Percentiles rank a stretch among this genome's conserved stretches.
phyloP scores from a whole-genome alignment of 768 basidiomycete genomes.

The Glaciozyma antarctica region DNA sequence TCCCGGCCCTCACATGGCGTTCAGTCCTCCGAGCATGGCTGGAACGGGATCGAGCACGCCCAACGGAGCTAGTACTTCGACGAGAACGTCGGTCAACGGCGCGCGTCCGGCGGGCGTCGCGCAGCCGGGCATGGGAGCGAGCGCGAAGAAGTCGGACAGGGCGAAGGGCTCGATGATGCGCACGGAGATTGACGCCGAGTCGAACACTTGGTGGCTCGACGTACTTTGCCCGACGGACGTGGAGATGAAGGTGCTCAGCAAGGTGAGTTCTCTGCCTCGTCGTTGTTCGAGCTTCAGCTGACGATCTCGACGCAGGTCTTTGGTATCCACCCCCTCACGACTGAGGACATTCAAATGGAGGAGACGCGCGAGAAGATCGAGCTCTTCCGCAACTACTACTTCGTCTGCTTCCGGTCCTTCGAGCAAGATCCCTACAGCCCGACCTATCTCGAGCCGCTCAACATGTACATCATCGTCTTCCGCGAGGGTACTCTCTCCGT shows the following conservation, averaged over 20 bases:
- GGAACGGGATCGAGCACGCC: slow-evolving; percentile 28
- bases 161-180: slow-evolving; percentile 4
- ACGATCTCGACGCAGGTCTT: slow-evolving; percentile 57
- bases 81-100: slow-evolving; percentile 7
- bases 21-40: not conserved
- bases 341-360: slow-evolving; percentile 99
- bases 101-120: slow-evolving; percentile 14
- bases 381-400: slow-evolving; percentile 94
- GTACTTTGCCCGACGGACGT: slow-evolving; percentile 88
- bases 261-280: slow-evolving; percentile 47
- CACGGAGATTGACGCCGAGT: slow-evolving; percentile 50
- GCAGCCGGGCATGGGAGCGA: slow-evolving; percentile 22
- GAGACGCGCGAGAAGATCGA: slow-evolving; percentile 99
- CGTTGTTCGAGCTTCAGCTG: not conserved
- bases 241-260: slow-evolving; percentile 94
- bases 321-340: slow-evolving; percentile 91
- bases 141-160: slow-evolving; percentile 1
- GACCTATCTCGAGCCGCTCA: slow-evolving; percentile 91
- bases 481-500: slow-evolving; percentile 92
- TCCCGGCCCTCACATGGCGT: not conserved
- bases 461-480: slow-evolving; percentile 99
- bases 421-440: slow-evolving; percentile 97
- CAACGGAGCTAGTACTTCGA: not conserved
- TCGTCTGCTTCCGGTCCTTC: slow-evolving; percentile 97
- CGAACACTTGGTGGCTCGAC: slow-evolving; percentile 95